Base-by-base conservation (phyloP, 163 green algal genomes). In the Dunaliella salina region DNA sequence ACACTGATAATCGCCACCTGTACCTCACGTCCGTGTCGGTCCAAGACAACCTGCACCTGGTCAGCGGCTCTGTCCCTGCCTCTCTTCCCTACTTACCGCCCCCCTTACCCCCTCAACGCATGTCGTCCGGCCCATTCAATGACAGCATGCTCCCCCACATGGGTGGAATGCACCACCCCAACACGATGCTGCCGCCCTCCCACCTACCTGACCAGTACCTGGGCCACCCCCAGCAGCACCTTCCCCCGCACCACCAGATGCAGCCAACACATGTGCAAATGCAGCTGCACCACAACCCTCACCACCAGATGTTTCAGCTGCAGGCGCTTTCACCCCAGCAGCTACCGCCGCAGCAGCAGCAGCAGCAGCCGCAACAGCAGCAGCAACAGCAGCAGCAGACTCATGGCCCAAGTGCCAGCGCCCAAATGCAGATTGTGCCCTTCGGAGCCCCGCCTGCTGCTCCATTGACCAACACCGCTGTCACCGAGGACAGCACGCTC, bases 1-100 rank as follows among this genome's bases (percentile, higher is more conserved):
- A 69, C 4, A 67, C 84, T 17, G 86, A 88, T 46, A 83, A 88
- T 72, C 81, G 86, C 17, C 81, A 84, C 40, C 80, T 78, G 1
- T 84, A 84, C 40, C 26, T 84, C 22, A 72, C 57, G 12, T 30
- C 33, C 35, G 80, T 33, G 35, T 33, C 26, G 0, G 30, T 84
- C 29, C 80, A 59, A 15, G 24, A 33, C 17, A 59, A 59, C 80
- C 80, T 83, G 80, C 80, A 34, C 33, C 80, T 83, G 34, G 34
- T 57, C 17, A 67, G 80, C 33, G 33, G 34, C 20, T 33, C 80
- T 59, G 33, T 75, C 22, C 63, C 63, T 29, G 63, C 63, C 11
- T 75, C 63, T 26, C 63, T 75, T 32, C 33, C 24, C 33, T 30
- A 33, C 33, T 32, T 63, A 13, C 80, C 30, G 5, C 33, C 33